Conservation (phyloP, 1,284 basidiomycete species). For the Trichosporon sp. region DNA sequence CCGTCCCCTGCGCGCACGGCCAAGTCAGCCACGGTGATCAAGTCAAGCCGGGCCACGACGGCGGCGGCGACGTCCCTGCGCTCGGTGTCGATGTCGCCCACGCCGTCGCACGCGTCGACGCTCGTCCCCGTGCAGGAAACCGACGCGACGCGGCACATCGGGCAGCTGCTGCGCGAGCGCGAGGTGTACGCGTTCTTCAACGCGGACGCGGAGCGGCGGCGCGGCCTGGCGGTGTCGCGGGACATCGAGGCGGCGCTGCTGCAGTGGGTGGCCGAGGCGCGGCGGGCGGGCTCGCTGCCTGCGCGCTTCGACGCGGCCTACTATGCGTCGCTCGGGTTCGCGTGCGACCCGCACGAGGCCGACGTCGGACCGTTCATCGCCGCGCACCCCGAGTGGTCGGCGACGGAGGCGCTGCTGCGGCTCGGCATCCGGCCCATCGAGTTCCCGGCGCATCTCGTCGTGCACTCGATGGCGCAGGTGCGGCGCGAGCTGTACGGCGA, state of each 20-base stretch:
- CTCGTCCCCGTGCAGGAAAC: neutral
- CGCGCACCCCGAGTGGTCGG: slow-evolving; percentile 24
- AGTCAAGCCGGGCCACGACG: neutral
- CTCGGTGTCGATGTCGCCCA: slow-evolving; percentile 12
- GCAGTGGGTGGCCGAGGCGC: slow-evolving; percentile 23
- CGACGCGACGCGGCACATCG: slow-evolving; percentile 19
- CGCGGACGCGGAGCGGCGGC: slow-evolving; percentile 10
- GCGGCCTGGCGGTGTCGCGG: slow-evolving; percentile 11
- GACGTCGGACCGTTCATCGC: slow-evolving; percentile 30
- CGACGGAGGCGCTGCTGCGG: slow-evolving; percentile 29
- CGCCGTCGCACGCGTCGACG: neutral
- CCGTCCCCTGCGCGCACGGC: neutral
- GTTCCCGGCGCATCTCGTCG: slow-evolving; percentile 29
- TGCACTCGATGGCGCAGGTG: slow-evolving; percentile 26
- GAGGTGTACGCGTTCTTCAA: slow-evolving; percentile 28
- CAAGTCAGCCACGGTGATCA: neutral
- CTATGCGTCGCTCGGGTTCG: slow-evolving; percentile 25
- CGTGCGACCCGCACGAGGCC: slow-evolving; percentile 17
- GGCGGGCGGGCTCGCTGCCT: slow-evolving; percentile 23
- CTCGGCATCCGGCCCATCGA: slow-evolving; percentile 30
- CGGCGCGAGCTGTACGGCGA: slow-evolving; percentile 10
- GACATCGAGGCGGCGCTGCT: slow-evolving; percentile 26
- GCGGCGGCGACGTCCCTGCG: slow-evolving; percentile 12
- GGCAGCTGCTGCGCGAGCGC: slow-evolving; percentile 31
- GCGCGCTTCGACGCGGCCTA: slow-evolving; percentile 21